Evolutionary conservation across 192 early-diverging fungal species (phyloP), one percentile per base, ranked within the genome.

Genomic region (Oehlia diaphana): DNA sequence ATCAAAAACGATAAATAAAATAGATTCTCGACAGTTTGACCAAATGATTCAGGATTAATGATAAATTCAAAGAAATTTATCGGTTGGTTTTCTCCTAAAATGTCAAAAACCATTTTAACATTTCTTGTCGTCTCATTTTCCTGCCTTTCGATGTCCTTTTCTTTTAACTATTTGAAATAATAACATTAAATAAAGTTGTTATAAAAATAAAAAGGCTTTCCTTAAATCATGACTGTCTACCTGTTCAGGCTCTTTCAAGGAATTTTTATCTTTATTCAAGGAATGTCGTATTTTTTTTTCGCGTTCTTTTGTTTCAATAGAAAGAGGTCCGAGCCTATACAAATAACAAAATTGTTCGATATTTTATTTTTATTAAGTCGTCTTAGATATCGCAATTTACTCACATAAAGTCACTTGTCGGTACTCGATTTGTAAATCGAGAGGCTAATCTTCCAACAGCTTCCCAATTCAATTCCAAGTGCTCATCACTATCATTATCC

Each of bases 1-100:
- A 98, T 89, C 63, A 99, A 85, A 80, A 99, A 99, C n/a, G 96
- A 95, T n/a, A 97, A 82, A 73, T 97, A 97, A 82, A 99, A 99
- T 63, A 99, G 88, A 83, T 99, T 99, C 82, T 99, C 97, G 4
- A 99, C 92, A 6, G 95, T 93, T 86, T 99, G 97, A 7, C 91
- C 86, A 83, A 97, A 98, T 21, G 95, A 96, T 5, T 88, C 82
- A 13, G 96, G 97, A 84, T 99, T 98, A 68, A 94, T 86, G 58
- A 97, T 88, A 80, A 99, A 93, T 79, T 93, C 84, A 82, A 97
- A 97, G 75, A 97, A 86, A 78, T 93, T 92, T 72, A 91, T 86
- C 1, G 90, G 86, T 0, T 90, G 90, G 9, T 80, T 72, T 50
- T 89, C 66, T 14, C 87, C 81, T 72, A 98, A 68, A 42, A 93